Evolutionary conservation across 2,329 filamentous ascomycete species (phyloP), one percentile per base, ranked within the genome.

Genomic region (Aspergillus arachidicola): DNA sequence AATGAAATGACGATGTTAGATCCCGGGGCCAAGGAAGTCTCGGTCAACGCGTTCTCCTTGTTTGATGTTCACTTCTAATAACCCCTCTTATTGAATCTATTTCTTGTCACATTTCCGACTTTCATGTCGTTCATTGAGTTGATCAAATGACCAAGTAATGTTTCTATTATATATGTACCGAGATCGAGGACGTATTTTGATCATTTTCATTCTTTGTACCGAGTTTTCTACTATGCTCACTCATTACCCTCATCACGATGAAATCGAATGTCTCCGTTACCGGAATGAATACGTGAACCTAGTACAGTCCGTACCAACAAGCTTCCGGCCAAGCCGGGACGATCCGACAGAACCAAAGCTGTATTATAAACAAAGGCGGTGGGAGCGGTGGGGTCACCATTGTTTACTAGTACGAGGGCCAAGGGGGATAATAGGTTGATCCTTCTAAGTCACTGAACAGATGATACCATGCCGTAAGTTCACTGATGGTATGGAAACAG

Each of bases 261-360:
- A 16, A 41, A n/a, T 41, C 6, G 16, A n/a, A 41, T 41, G 38
- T 41, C 38, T n/a, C 19, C 14, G 6, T 41, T 41, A 41, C 16
- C 38, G 7, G 38, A 28, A 28, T 28, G 38, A 41, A n/a, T 41
- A 38, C 34, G 4, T 6, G 34, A 38, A 7, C 34, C 34, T 41
- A 16, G 38, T 41, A 41, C 38, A 3, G 16, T 28, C 26, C 6
- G 26, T n/a, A 41, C 19, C 38, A 43, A 34, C 51, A 66, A 70
- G 66, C 65, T 68, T 58, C 38, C 57, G 62, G 67, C 68, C 68
- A 69, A 70, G 68, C 61, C 68, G 68, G 68, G 63, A 66, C 64
- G 62, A 66, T 57, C 68, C 67, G 65, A 63, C 26, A 30, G 60
- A 54, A 23, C 54, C 38, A 57, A 54, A 30, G 16, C 30, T 38